phyloP scores from a whole-genome alignment of 2,329 filamentous ascomycete species.

The Biscogniauxia sp. region DNA sequence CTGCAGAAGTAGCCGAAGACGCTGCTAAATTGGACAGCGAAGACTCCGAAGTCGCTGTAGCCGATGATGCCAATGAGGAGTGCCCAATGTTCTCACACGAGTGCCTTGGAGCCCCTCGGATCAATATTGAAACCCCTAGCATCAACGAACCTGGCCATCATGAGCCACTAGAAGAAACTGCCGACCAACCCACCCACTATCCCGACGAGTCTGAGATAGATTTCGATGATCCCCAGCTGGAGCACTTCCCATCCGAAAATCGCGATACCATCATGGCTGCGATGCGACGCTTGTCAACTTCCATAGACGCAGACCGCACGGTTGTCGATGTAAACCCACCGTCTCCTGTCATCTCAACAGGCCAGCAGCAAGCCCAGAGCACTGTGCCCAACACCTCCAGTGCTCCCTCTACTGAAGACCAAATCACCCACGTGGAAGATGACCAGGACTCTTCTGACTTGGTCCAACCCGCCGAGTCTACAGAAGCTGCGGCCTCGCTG shows the following conservation, averaged over 20 bases:
- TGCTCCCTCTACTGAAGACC: background rate
- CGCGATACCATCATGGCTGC: constrained; percentile 31
- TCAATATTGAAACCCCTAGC: constrained; percentile 6
- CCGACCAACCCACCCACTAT: constrained; percentile 1
- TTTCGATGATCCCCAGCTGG: constrained; percentile 29
- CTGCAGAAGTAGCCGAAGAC: constrained; percentile 44
- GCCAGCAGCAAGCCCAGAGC: too few species aligned
- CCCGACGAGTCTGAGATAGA: constrained; percentile 17
- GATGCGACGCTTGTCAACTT: constrained; percentile 30
- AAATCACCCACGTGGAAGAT: background rate
- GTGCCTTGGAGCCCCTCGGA: constrained; percentile 15
- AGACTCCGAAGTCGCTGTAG: constrained; percentile 4
- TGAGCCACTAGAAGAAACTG: background rate
- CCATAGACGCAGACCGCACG: constrained; percentile 27
- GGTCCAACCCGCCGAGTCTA: constrained; percentile 2
- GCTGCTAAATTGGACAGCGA: constrained; percentile 37
- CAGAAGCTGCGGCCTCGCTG: constrained; percentile 17
- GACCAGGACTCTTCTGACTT: background rate
- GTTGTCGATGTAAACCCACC: constrained; percentile 17
- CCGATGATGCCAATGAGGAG: constrained; percentile 11
- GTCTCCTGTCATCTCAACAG: constrained; percentile 17
- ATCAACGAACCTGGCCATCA: background rate
- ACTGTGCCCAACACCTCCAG: background rate
- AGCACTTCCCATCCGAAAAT: constrained; percentile 30
- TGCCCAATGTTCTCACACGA: constrained; percentile 30